Conservation (phyloP, 441 rosid genomes). For the Gossypium gossypioides region DNA sequence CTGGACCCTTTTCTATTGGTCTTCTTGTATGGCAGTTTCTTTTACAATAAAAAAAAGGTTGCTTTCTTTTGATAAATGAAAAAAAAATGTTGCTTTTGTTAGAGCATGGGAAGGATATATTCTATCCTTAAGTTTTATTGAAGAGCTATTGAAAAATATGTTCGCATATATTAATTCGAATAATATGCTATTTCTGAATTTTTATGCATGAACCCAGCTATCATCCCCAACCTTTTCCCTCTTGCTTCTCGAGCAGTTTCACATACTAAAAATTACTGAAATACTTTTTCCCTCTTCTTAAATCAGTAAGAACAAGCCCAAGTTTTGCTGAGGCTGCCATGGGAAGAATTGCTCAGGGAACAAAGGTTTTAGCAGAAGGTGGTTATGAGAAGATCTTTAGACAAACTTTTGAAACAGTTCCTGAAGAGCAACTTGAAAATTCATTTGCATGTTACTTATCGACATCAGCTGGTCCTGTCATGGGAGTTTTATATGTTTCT, state of each 20-base stretch:
- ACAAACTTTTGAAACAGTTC: conserved; percentile 70
- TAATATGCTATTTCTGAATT: neutral
- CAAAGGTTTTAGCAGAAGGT: conserved; percentile 88
- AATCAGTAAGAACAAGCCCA: conserved; percentile 77
- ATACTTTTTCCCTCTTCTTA: neutral
- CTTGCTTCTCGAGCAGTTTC: neutral
- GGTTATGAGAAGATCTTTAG: conserved; percentile 82
- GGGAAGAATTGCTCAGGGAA: conserved; percentile 90
- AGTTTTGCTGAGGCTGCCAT: conserved; percentile 92
- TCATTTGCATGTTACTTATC: conserved; percentile 82
- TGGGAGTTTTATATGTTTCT: conserved; percentile 76
- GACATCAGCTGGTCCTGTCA: conserved; percentile 94
- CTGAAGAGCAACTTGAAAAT: conserved; percentile 63
- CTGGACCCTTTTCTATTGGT: neutral
- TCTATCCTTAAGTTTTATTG: neutral
- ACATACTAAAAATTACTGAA: neutral
- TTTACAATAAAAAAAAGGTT: neutral
- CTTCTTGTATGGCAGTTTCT: neutral
- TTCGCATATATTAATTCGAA: neutral
- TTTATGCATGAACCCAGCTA: neutral
- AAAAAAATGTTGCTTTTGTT: neutral
- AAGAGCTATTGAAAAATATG: neutral
- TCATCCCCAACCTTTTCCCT: neutral
- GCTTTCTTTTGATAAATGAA: neutral
- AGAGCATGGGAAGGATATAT: neutral